phyloP scores from a whole-genome alignment of 352 stramenopile genomes.

The Pythium graminicola region DNA sequence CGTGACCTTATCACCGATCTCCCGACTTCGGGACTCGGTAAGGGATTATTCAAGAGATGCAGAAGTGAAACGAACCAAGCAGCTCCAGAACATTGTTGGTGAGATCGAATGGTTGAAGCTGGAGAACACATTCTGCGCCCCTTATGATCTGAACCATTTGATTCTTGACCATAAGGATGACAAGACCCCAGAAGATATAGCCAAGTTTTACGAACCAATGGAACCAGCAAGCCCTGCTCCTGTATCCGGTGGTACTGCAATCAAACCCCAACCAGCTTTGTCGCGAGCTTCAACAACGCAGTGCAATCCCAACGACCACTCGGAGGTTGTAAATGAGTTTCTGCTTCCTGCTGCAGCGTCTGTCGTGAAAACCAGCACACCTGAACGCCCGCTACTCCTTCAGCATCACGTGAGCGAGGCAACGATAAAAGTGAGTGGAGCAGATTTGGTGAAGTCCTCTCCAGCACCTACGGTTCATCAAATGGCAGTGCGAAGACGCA shows the following conservation, averaged over 20 bases:
- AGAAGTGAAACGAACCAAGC: slow-evolving; percentile 75
- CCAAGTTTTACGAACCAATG: slow-evolving; percentile 53
- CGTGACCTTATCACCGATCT: slow-evolving; percentile 78
- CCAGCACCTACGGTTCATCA: slow-evolving; percentile 7
- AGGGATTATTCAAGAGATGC: slow-evolving; percentile 63
- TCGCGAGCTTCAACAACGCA: slow-evolving; percentile 27
- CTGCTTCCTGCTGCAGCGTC: neutral
- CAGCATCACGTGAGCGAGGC: slow-evolving; percentile 43
- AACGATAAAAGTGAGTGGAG: slow-evolving; percentile 1
- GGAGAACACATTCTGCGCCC: slow-evolving; percentile 80
- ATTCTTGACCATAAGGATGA: slow-evolving; percentile 42
- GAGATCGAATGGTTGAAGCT: slow-evolving; percentile 82
- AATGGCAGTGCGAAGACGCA: slow-evolving; percentile 40
- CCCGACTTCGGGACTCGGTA: slow-evolving; percentile 56
- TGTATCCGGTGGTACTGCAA: neutral
- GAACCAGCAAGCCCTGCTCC: slow-evolving; percentile 2
- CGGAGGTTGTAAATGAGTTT: slow-evolving; percentile 13
- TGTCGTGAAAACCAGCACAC: neutral
- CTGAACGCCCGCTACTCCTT: slow-evolving; percentile 20
- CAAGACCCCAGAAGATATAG: slow-evolving; percentile 44
- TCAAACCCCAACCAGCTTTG: slow-evolving; percentile 18
- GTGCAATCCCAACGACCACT: slow-evolving; percentile 20
- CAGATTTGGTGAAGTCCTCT: slow-evolving; percentile 9
- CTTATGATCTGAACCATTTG: slow-evolving; percentile 66
- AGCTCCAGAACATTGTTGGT: slow-evolving; percentile 64